Percentiles rank a stretch among this genome's conserved stretches.
phyloP scores from a whole-genome alignment of 495 filamentous ascomycete species.

The Neurospora sp. region DNA sequence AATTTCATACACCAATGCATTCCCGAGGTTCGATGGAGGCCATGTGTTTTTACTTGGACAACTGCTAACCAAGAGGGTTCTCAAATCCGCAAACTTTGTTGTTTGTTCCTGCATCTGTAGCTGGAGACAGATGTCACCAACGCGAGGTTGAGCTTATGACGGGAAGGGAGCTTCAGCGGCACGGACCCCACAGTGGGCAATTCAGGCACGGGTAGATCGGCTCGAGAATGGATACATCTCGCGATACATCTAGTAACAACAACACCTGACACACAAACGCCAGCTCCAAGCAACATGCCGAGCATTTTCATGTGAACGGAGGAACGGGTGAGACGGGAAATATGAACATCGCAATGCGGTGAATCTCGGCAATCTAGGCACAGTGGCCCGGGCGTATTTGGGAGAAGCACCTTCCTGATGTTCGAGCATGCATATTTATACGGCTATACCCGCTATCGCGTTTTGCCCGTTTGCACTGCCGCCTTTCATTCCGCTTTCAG shows the following conservation, averaged over 20 bases:
- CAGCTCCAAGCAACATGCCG: not conserved
- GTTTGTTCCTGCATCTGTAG: not conserved
- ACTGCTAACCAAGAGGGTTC: not conserved
- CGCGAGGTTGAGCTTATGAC: not conserved
- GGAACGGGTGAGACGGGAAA: not conserved
- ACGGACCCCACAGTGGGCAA: not conserved
- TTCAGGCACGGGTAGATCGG: not conserved
- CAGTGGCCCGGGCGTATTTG: not conserved
- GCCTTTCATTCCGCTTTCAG: not conserved
- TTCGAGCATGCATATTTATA: not conserved
- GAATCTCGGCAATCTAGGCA: not conserved
- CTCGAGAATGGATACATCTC: not conserved
- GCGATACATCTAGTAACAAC: not conserved
- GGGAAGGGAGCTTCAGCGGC: not conserved
- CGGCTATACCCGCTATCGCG: not conserved
- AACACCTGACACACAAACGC: not conserved
- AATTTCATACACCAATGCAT: not conserved
- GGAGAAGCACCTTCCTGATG: not conserved
- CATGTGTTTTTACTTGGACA: not conserved
- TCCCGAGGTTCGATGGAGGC: not conserved
- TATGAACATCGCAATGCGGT: not conserved
- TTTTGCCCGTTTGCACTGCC: not conserved
- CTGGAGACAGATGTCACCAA: not conserved
- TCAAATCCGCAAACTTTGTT: not conserved
- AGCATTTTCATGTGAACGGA: not conserved